A percentile compares a stretch with the other conserved stretches of the same genome.
These are phyloP conservation scores for Rhododendron vialii DNA, from an alignment of 148 eudicot species.

Conservation along the genomic window DNA sequence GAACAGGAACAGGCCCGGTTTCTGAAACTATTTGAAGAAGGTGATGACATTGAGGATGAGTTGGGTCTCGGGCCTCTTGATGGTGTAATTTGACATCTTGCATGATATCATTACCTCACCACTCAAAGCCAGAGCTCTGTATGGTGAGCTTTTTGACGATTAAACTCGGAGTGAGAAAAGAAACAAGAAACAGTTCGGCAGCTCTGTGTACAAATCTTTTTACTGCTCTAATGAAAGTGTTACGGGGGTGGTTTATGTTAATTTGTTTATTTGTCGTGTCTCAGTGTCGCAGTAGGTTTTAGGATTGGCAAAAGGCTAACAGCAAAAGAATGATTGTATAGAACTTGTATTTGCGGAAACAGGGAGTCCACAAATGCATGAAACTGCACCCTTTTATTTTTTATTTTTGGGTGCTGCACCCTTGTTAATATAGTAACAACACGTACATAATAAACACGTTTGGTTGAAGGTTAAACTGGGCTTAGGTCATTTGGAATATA, in stretches of 20 bases:
- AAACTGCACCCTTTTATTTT: background rate
- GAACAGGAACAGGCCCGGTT: conserved; percentile 84
- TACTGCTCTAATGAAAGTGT: background rate
- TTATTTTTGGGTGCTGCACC: background rate
- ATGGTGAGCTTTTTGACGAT: background rate
- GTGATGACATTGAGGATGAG: conserved; percentile 75
- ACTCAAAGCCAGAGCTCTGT: background rate
- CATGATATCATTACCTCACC: background rate
- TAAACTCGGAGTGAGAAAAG: background rate
- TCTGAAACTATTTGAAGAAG: conserved; percentile 76
- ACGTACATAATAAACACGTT: background rate
- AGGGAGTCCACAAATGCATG: background rate
- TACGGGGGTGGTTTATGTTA: background rate
- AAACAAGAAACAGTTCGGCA: background rate
- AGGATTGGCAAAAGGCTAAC: background rate
- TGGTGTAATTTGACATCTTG: conserved; percentile 17
- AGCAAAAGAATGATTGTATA: background rate
- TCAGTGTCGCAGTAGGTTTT: background rate
- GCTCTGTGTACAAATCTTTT: background rate
- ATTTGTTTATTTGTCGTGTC: background rate
- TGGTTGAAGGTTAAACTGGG: background rate
- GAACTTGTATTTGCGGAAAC: background rate
- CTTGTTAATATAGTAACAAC: too few relatives aligned
- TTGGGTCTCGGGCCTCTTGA: conserved; percentile 62
- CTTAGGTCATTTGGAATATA: background rate